Base-by-base conservation (phyloP, 1,284 basidiomycete genomes). In the Boletus sp. region DNA sequence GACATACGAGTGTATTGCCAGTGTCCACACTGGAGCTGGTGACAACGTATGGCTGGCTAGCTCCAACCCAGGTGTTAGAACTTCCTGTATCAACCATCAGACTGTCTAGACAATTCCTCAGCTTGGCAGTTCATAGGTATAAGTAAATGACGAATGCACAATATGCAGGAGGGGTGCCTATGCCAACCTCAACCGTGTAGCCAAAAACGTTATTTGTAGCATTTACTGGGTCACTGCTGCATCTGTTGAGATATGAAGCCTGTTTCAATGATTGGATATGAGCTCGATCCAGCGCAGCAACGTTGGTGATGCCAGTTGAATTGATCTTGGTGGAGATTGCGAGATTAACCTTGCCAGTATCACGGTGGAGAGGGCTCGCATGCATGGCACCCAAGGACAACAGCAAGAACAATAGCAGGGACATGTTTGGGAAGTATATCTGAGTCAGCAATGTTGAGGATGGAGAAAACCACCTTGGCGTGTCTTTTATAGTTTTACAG, bases 11-110 rank as follows among this genome's bases (percentile, higher is more conserved):
- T 33, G 57, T 68, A 56, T 76, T 69, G 2, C 75, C 71, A 20
- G 81, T 83, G 61, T 72, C 70, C 49, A 76, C 65, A 65, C 79
- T 80, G 4, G 76, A 78, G 57, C 64, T 72, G 12, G 78, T 81
- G 48, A 61, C 62, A 24, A 58, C 68, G 66, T 80, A 84, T 42
- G 68, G 58, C 63, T 76, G 64, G 49, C 60, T 61, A 12, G 73
- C 74, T 36, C 75, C 75, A 48, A 76, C 50, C 75, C 75, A 76
- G 5, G 74, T 76, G 63, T 76, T 76, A 2, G 73, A 73, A 44
- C 69, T 71, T 22, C 74, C 75, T 57, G 61, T 70, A 31, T 70
- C 69, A 33, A 70, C 59, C 20, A 67, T 16, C 20, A 70, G 67
- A 3, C 59, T 64, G 52, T 63, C 68, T 64, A 36, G 8, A n/a